These are phyloP conservation scores for Trichoderma sp. DNA, from an alignment of 2,329 filamentous ascomycete genomes.

Conservation along the genomic window DNA sequence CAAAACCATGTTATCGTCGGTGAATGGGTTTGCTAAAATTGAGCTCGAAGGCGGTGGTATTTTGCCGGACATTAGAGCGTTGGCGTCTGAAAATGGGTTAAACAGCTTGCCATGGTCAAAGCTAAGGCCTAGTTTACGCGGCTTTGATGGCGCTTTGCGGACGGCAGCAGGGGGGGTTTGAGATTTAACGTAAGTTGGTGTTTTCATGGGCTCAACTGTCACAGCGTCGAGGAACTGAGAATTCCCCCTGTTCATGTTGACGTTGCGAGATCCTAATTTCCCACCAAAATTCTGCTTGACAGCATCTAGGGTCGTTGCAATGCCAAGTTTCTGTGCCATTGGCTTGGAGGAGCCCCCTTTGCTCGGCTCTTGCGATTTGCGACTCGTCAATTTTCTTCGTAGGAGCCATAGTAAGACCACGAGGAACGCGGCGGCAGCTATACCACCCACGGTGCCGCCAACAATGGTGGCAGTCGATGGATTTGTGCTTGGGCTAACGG, in stretches of 20 bases:
- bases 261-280: conserved; percentile 34
- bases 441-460: conserved; percentile 55
- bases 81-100: conserved; percentile 56
- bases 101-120: conserved; percentile 38
- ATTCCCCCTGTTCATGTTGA: conserved; percentile 57
- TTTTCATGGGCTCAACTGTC: conserved; percentile 48
- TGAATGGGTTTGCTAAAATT: conserved; percentile 48
- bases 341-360: conserved; percentile 52
- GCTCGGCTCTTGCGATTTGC: conserved; percentile 32
- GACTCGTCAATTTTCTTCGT: conserved; percentile 44
- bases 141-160: conserved; percentile 37
- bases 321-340: conserved; percentile 17
- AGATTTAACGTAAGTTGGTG: not conserved
- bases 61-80: conserved; percentile 36
- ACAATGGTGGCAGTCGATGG: conserved; percentile 47
- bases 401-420: conserved; percentile 57
- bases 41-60: not conserved
- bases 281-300: not conserved
- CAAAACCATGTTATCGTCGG: conserved; percentile 52
- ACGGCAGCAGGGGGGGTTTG: not conserved
- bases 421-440: conserved; percentile 49
- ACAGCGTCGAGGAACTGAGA: conserved; percentile 53
- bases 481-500: conserved; percentile 6
- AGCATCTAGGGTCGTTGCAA: conserved; percentile 4
- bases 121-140: conserved; percentile 47